phyloP scores from a whole-genome alignment of 1,139 yeast species.

The Yamadazyma membranifaciens region DNA sequence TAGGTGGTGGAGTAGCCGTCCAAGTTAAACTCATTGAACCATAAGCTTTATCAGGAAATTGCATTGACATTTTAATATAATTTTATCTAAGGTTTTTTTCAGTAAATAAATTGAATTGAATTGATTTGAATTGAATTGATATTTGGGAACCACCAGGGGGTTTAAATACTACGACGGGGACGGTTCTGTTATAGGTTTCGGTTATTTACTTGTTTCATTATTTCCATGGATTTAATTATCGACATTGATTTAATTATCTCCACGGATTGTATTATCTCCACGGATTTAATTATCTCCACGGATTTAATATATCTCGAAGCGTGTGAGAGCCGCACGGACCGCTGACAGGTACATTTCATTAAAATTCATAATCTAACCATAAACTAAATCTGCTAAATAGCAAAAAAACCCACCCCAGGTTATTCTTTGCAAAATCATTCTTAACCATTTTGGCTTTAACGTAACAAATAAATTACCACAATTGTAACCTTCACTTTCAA shows the following conservation, averaged over 20 bases:
- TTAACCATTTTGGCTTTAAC: conserved; percentile 50
- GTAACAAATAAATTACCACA: conserved; percentile 60
- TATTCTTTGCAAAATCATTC: conserved; percentile 45
- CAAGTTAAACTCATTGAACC: conserved; percentile 67
- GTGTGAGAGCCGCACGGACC: too few relatives aligned
- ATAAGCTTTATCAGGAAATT: conserved; percentile 40
- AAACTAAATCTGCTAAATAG: conserved; percentile 54
- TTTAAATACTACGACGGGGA: background rate
- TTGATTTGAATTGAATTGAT: background rate
- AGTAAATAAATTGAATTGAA: background rate
- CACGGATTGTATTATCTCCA: too few relatives aligned
- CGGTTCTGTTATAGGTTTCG: background rate
- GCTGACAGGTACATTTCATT: background rate
- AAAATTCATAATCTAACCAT: conserved; percentile 34
- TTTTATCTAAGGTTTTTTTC: background rate
- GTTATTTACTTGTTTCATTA: too few relatives aligned
- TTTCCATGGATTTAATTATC: too few relatives aligned
- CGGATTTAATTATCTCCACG: too few relatives aligned
- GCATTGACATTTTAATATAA: conserved; percentile 8
- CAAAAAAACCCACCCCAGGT: conserved; percentile 77
- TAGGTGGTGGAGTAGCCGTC: conserved; percentile 45
- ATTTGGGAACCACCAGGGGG: background rate
- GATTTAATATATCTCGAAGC: too few relatives aligned
- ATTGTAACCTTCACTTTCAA: conserved; percentile 77
- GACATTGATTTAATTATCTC: too few relatives aligned